Percentiles rank a stretch among this genome's conserved stretches.
phyloP scores from a whole-genome alignment of 305 asterid genomes.

The Rubia tinctorum region DNA sequence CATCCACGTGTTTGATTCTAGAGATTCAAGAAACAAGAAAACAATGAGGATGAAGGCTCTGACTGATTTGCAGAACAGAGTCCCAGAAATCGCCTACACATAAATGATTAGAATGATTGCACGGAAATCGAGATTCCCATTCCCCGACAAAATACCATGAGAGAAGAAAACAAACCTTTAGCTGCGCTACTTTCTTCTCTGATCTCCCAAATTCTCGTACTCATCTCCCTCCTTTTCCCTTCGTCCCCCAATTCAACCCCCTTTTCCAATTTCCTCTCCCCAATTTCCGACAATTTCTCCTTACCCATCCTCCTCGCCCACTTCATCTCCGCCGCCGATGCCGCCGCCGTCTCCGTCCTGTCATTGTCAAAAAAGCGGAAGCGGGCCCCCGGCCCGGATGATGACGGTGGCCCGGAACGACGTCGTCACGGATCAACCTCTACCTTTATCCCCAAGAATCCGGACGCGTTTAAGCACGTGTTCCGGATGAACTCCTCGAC shows the following conservation, averaged over 20 bases:
- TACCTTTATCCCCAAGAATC: constrained; percentile 33
- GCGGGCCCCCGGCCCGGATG: constrained; percentile 26
- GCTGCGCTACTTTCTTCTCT: constrained; percentile 57
- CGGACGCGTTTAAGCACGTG: constrained; percentile 49
- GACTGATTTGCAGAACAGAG: constrained; percentile 4
- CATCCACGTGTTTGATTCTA: no score
- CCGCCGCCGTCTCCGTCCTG: constrained; percentile 35
- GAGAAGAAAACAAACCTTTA: constrained; percentile 30
- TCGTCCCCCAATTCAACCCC: constrained; percentile 28
- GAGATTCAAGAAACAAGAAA: background rate
- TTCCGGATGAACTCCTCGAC: constrained; percentile 62
- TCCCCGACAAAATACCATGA: constrained; percentile 16
- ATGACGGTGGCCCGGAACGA: constrained; percentile 19
- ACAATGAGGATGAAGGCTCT: background rate
- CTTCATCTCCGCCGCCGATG: constrained; percentile 46
- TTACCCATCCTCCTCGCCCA: constrained; percentile 45
- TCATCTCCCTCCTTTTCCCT: constrained; percentile 45
- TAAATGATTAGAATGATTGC: constrained; percentile 19
- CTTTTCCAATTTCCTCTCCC: constrained; percentile 23
- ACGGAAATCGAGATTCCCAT: constrained; percentile 33
- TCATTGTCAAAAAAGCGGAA: constrained; percentile 53
- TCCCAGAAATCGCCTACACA: constrained; percentile 4
- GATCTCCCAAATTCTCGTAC: constrained; percentile 47
- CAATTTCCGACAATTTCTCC: constrained; percentile 8
- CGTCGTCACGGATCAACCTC: constrained; percentile 17